Evolutionary conservation across 2,329 filamentous ascomycete genomes (phyloP), one percentile per base, ranked within the genome.

Genomic region (Chalaropsis ovoidea): DNA sequence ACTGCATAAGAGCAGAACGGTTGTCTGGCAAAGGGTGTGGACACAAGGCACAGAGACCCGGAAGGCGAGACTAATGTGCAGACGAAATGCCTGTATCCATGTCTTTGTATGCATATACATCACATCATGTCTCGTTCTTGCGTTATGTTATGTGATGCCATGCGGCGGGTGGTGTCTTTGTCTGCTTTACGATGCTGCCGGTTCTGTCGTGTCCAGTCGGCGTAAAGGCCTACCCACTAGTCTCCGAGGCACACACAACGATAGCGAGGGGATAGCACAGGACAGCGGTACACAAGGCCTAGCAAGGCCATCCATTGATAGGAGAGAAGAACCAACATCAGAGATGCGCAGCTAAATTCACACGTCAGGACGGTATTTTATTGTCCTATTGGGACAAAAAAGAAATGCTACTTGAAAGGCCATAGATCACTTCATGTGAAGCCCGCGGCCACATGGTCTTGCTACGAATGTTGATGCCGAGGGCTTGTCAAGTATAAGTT

Each of bases 91-190:
- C 52, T 56, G 52, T 17, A 56, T 56, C 22, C 52, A 56, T 56
- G 52, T 27, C 52, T 56, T 31, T 56, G 10, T 56, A 31, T 56
- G 52, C 52, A 56, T 31, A 31, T 56, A 56, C 52, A 56, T 56
- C 22, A 31, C 52, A 56, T 56, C 52, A 56, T 56, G 52, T 56
- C 22, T 56, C 24, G 35, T 39, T 56, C 24, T 31, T 56, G 52
- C 52, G 24, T 15, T 15, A 17, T 56, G 49, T 31, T 56, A 49
- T 49, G 45, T 22, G n/a, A 49, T 49, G n/a, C 45, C 22, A 11
- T 49, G 45, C 11, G 2, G 17, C 22, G 45, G 45, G 22, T 49
- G 22, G 52, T 31, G 52, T 56, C 13, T 31, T 10, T 31, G 52
- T 56, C 6, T 47, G 43, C n/a, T 47, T 39, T 39, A 39, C 8